Conservation (phyloP, 108 stramenopile species). For the Parietichytrium sp. region DNA sequence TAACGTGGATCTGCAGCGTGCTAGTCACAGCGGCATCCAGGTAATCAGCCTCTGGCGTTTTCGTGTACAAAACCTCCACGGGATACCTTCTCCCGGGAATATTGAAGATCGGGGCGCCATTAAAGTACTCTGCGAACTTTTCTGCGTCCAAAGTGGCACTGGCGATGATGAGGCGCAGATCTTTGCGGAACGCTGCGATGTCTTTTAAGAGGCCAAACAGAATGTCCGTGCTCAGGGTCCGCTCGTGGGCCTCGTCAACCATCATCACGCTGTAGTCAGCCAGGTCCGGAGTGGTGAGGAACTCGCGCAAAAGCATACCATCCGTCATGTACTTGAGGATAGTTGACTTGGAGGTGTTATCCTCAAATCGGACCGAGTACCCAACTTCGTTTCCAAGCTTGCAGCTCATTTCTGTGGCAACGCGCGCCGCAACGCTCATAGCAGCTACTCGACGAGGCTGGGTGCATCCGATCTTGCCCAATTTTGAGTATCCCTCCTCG, state of each 20-base stretch:
- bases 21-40: conserved; percentile 98
- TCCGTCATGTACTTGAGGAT: conserved; percentile 93
- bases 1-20: conserved; percentile 92
- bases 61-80: conserved; percentile 92
- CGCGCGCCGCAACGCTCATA: conserved; percentile 96
- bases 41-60: conserved; percentile 98
- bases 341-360: conserved; percentile 89
- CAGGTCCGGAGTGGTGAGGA: conserved; percentile 91
- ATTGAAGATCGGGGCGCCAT: conserved; percentile 95
- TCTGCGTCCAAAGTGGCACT: conserved; percentile 96
- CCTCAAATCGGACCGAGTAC: conserved; percentile 96
- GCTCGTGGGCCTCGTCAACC: conserved; percentile 97
- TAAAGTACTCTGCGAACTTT: conserved; percentile 95
- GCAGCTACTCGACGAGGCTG: conserved; percentile 97
- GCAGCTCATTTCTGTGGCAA: conserved; percentile 90
- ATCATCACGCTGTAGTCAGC: conserved; percentile 92
- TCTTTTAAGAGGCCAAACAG: conserved; percentile 95
- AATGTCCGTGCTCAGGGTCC: conserved; percentile 94
- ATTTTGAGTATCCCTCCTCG: conserved; percentile 91
- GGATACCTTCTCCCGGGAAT: conserved; percentile 87
- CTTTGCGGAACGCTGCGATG: conserved; percentile 85
- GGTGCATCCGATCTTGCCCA: conserved; percentile 95
- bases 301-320: conserved; percentile 93
- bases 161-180: conserved; percentile 90
- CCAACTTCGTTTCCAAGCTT: conserved; percentile 95